These are phyloP conservation scores for Pholiota adiposa DNA, from an alignment of 1,284 basidiomycete species.

Conservation along the genomic window DNA sequence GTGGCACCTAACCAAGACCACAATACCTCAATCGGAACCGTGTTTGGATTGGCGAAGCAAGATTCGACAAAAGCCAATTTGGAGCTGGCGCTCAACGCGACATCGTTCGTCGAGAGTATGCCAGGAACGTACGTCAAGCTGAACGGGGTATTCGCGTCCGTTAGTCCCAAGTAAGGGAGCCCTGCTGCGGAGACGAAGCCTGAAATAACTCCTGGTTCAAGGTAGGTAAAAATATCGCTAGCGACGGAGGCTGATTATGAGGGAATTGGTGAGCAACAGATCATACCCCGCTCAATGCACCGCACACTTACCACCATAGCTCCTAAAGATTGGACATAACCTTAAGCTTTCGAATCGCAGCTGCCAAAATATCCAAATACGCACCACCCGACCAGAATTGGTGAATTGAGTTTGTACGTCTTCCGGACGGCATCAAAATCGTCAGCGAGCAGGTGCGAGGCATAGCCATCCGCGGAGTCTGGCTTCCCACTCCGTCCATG, in stretches of 20 bases:
- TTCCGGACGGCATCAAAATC: conserved; percentile 32
- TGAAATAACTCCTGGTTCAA: conserved; percentile 24
- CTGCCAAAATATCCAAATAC: conserved; percentile 18
- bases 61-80: conserved; percentile 22
- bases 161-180: conserved; percentile 26
- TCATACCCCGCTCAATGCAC: background rate
- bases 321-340: conserved; percentile 17
- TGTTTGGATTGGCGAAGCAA: conserved; percentile 22
- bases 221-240: conserved; percentile 30
- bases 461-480: conserved; percentile 25
- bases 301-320: conserved; percentile 22
- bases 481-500: conserved; percentile 35
- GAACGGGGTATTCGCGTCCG: conserved; percentile 17
- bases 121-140: conserved; percentile 21
- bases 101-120: conserved; percentile 21
- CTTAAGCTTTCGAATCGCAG: background rate
- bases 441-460: conserved; percentile 28
- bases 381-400: conserved; percentile 32
- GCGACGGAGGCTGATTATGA: conserved; percentile 25
- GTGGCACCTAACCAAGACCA: conserved; percentile 26
- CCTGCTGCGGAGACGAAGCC: conserved; percentile 30
- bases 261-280: background rate
- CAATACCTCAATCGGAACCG: conserved; percentile 23
- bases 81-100: conserved; percentile 11
- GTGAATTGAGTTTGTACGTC: conserved; percentile 26